Evolutionary conservation across 495 filamentous ascomycete species (phyloP).

Genomic region (Penicillium parvum): DNA sequence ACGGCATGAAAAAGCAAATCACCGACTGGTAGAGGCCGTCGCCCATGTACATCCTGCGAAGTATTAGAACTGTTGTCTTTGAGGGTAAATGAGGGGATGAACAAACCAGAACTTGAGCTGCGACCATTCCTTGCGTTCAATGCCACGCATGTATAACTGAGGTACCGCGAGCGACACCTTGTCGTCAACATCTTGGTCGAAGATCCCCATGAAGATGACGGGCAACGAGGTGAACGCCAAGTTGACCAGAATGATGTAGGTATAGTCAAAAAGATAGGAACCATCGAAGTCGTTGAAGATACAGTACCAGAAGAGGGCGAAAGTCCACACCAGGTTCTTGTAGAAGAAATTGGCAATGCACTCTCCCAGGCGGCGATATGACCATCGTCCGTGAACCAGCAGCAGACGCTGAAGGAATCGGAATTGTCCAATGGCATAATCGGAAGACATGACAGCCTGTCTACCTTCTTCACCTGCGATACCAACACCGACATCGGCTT

Average conservation of each 20-base stretch:
- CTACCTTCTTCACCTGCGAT: constrained; percentile 97
- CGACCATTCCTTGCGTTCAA: constrained; percentile 97
- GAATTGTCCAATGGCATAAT: constrained; percentile 98
- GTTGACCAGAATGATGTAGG: constrained; percentile 94
- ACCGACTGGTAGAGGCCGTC: constrained; percentile 95
- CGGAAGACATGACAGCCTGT: constrained; percentile 97
- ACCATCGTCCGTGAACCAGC: constrained; percentile 95
- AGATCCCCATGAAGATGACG: constrained; percentile 91
- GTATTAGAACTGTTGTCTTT: constrained; percentile 11
- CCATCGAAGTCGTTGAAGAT: constrained; percentile 94
- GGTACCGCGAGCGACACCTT: constrained; percentile 91
- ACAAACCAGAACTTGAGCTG: constrained; percentile 91
- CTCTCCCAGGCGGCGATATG: constrained; percentile 88
- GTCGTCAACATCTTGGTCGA: constrained; percentile 96
- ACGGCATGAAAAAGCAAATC: constrained; percentile 89
- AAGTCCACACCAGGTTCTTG: constrained; percentile 99
- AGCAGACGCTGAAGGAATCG: constrained; percentile 87
- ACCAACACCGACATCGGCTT: constrained; percentile 96
- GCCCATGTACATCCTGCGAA: constrained; percentile 80
- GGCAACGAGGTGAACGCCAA: constrained; percentile 95
- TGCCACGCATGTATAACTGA: constrained; percentile 91
- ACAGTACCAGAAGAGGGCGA: constrained; percentile 97
- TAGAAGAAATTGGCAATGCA: constrained; percentile 99
- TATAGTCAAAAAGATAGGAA: constrained; percentile 95
- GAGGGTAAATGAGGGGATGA: not conserved